Conservation (phyloP, 768 basidiomycete genomes). For the Mycena leptocephala region DNA sequence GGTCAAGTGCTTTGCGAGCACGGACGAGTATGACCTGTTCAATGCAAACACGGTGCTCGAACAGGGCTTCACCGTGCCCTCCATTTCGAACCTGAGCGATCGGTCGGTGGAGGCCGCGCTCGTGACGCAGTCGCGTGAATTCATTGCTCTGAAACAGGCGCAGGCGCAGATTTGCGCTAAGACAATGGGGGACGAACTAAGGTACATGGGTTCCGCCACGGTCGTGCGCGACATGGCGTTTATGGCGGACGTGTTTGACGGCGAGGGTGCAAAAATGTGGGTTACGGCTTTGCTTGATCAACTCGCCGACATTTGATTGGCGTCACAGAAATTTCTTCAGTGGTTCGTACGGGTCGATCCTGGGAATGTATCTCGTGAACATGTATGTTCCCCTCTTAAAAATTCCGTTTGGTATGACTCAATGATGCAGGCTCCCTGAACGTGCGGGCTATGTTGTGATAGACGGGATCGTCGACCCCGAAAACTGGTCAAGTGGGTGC, state of each 20-base stretch:
- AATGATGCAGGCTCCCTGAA: conserved; percentile 34
- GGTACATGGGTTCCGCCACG: conserved; percentile 42
- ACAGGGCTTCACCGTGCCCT: conserved; percentile 37
- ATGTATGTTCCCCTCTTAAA: conserved; percentile 31
- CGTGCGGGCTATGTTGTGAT: conserved; percentile 40
- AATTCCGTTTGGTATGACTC: too few relatives aligned
- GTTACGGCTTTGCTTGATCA: neutral
- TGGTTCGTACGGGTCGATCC: conserved; percentile 42
- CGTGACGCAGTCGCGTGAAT: conserved; percentile 34
- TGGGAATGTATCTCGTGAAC: conserved; percentile 43
- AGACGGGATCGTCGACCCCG: conserved; percentile 42
- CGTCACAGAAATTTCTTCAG: conserved; percentile 36
- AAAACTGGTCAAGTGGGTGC: conserved; percentile 41
- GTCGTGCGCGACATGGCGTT: conserved; percentile 43
- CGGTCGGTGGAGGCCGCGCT: conserved; percentile 31
- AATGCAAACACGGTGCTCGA: conserved; percentile 41
- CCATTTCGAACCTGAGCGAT: conserved; percentile 29
- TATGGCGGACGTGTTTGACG: conserved; percentile 40
- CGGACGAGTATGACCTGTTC: conserved; percentile 22
- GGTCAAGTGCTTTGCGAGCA: conserved; percentile 33
- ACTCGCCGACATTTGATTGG: too few relatives aligned
- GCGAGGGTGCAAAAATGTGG: conserved; percentile 40
- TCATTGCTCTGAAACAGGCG: conserved; percentile 38
- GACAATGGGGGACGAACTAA: conserved; percentile 41
- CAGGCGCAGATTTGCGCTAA: conserved; percentile 38